Evolutionary conservation across 352 stramenopile genomes (phyloP).

Genomic region (Pythium plurisporium): DNA sequence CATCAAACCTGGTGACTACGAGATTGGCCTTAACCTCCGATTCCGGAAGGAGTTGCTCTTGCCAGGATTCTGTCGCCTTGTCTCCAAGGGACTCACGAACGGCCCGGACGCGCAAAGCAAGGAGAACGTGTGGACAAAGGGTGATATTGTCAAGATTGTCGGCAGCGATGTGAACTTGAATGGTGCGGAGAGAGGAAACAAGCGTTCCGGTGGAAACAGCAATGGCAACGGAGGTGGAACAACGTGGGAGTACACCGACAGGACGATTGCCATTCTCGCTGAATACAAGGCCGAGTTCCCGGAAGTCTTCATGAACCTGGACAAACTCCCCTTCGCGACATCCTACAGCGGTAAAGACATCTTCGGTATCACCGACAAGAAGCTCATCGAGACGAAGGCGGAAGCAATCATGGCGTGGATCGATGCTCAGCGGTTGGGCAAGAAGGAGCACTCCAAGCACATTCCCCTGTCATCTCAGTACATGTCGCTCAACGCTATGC

Average conservation of each 20-base stretch:
- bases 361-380: slow-evolving; percentile 70
- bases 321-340: slow-evolving; percentile 81
- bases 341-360: slow-evolving; percentile 88
- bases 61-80: slow-evolving; percentile 89
- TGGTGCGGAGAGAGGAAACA: slow-evolving; percentile 27
- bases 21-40: slow-evolving; percentile 86
- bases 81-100: slow-evolving; percentile 23
- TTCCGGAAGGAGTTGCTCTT: slow-evolving; percentile 86
- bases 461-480: slow-evolving; percentile 92
- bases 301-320: slow-evolving; percentile 87
- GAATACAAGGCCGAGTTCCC: slow-evolving; percentile 94
- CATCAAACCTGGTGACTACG: slow-evolving; percentile 90
- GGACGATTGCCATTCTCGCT: slow-evolving; percentile 91
- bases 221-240: slow-evolving; percentile 17
- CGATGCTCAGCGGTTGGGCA: slow-evolving; percentile 85
- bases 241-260: slow-evolving; percentile 97
- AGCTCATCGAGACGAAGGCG: slow-evolving; percentile 58
- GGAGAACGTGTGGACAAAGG: slow-evolving; percentile 82
- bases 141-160: slow-evolving; percentile 92
- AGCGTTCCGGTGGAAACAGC: slow-evolving; percentile 15
- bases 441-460: slow-evolving; percentile 84
- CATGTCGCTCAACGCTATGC: slow-evolving; percentile 90
- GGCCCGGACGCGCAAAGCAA: slow-evolving; percentile 2
- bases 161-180: slow-evolving; percentile 62
- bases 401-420: slow-evolving; percentile 92